These are phyloP conservation scores for Albizia julibrissin DNA, from an alignment of 306 rosid genomes.

Conservation along the genomic window DNA sequence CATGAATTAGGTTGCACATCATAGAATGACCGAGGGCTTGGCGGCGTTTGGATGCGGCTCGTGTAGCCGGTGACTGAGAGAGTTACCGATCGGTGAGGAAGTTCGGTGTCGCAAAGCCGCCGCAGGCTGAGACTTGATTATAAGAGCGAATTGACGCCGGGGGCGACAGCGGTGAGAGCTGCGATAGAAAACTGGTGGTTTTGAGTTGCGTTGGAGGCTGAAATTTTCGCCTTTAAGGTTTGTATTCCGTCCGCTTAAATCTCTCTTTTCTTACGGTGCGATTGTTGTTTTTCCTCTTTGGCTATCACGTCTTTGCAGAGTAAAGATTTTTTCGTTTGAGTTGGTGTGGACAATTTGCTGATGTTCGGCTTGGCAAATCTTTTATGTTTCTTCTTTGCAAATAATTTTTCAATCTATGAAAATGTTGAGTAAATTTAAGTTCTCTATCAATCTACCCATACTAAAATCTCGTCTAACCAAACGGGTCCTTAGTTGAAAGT, in stretches of 20 bases:
- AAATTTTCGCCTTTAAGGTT: background rate
- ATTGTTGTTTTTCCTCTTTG: background rate
- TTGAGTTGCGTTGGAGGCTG: background rate
- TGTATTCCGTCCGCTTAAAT: background rate
- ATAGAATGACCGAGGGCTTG: background rate
- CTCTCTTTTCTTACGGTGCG: background rate
- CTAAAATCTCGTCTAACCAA: background rate
- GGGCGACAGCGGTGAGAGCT: background rate
- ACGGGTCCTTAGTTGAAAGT: background rate
- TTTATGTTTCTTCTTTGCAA: background rate
- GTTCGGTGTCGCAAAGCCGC: background rate
- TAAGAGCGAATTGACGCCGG: background rate
- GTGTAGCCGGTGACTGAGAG: background rate
- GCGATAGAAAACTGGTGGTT: background rate
- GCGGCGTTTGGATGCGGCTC: background rate
- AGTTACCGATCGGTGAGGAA: background rate
- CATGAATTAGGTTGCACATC: background rate
- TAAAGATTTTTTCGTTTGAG: background rate
- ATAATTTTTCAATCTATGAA: background rate
- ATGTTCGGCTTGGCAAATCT: background rate
- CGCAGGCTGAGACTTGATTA: background rate
- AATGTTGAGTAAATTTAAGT: background rate
- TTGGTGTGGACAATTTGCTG: background rate
- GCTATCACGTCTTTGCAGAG: background rate
- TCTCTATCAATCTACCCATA: background rate